Evolutionary conservation across 225 moss, liverwort and hornwort genomes (phyloP).

Genomic region (Straminergon stramineum): DNA sequence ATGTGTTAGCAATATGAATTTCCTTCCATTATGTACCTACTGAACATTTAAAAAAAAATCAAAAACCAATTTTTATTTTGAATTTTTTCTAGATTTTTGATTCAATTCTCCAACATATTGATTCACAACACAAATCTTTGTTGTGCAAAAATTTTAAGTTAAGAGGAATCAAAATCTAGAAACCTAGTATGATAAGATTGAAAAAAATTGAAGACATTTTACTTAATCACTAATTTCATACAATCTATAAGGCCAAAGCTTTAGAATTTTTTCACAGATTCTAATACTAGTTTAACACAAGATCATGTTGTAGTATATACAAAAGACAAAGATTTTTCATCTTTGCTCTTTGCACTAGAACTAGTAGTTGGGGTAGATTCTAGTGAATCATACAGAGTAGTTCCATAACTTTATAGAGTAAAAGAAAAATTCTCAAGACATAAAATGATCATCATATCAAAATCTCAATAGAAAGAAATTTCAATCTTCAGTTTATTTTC

Average conservation of each 20-base stretch:
- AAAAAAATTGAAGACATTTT: too few species aligned
- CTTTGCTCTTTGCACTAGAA: not conserved
- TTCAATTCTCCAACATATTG: not conserved
- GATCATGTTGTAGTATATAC: not conserved
- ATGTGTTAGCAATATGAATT: not conserved
- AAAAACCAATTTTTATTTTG: not conserved
- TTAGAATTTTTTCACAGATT: not conserved
- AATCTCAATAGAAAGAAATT: not conserved
- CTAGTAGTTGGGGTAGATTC: rapidly evolving
- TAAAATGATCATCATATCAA: not conserved
- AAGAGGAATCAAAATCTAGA: rapidly evolving
- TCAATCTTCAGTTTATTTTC: not conserved
- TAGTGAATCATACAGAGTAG: not conserved
- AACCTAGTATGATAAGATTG: not conserved
- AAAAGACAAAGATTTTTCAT: not conserved
- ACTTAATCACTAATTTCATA: too few species aligned
- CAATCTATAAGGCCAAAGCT: not conserved
- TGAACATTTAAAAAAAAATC: too few species aligned
- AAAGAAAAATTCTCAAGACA: not conserved
- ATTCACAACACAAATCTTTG: not conserved
- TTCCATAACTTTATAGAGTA: too few species aligned
- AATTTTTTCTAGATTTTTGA: not conserved
- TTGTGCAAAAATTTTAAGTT: not conserved
- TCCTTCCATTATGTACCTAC: not conserved
- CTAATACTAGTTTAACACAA: not conserved